Percentiles rank a stretch among this genome's conserved stretches.
phyloP scores from a whole-genome alignment of 1,139 yeast genomes.

The Yamadazyma sp. region DNA sequence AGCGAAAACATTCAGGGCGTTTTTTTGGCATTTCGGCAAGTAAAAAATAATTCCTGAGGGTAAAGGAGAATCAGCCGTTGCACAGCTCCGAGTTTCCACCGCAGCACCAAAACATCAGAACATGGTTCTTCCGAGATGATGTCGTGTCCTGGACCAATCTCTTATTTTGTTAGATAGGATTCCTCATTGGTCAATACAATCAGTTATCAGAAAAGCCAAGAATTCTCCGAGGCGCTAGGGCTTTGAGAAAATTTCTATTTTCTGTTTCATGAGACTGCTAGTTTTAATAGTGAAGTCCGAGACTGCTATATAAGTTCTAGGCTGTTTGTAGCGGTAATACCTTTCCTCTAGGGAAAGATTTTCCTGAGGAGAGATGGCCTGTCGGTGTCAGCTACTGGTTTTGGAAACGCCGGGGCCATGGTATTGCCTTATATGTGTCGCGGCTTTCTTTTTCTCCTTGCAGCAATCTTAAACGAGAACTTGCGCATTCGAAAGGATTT shows the following conservation, averaged over 20 bases:
- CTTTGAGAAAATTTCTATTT: not conserved
- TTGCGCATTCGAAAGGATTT: not conserved
- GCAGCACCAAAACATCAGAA: too few relatives aligned
- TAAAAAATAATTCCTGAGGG: not conserved
- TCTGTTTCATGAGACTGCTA: not conserved
- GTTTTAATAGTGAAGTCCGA: not conserved
- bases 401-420: too few relatives aligned
- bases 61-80: not conserved
- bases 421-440: too few relatives aligned
- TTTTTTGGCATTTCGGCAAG: not conserved
- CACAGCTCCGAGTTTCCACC: too few relatives aligned
- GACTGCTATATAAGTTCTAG: too few relatives aligned
- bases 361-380: too few relatives aligned
- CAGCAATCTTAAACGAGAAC: not conserved
- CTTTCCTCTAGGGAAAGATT: too few relatives aligned
- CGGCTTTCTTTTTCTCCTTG: not conserved
- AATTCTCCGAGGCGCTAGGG: not conserved
- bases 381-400: too few relatives aligned
- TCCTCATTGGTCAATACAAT: not conserved
- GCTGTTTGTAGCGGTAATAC: too few relatives aligned
- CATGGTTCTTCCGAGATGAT: too few relatives aligned
- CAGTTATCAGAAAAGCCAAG: conserved; percentile 1
- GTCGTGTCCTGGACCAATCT: too few relatives aligned
- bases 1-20: not conserved
- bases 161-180: too few relatives aligned